A percentile compares a stretch with the other conserved stretches of the same genome.
Conservation (phyloP, 352 stramenopile species). For the Pythium vanterpoolii region DNA sequence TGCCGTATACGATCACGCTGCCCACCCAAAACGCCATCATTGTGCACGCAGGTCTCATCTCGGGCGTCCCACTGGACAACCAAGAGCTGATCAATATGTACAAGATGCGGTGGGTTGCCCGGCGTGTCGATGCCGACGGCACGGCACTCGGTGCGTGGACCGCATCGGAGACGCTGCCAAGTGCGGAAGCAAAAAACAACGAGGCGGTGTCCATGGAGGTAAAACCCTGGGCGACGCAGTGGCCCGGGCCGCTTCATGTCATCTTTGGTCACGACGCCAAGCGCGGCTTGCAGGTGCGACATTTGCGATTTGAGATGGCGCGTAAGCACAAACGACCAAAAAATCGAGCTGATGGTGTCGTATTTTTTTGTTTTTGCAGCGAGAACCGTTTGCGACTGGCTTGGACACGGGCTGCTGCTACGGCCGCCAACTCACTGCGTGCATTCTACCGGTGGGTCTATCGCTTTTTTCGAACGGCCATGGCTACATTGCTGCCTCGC, state of each 20-base stretch:
- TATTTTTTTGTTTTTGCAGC: conserved; percentile 28
- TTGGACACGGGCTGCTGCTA: conserved; percentile 92
- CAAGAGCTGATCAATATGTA: conserved; percentile 89
- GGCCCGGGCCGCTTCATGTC: conserved; percentile 72
- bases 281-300: conserved; percentile 67
- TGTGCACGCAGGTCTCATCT: conserved; percentile 73
- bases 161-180: conserved; percentile 29
- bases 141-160: conserved; percentile 9
- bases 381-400: conserved; percentile 86
- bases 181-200: conserved; percentile 14
- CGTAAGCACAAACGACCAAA: too few relatives aligned
- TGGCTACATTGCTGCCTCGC: background rate
- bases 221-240: conserved; percentile 74
- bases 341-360: background rate
- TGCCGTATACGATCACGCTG: conserved; percentile 75
- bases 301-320: background rate
- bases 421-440: conserved; percentile 79
- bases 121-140: background rate
- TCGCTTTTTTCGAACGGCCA: background rate
- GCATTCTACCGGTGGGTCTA: conserved; percentile 74
- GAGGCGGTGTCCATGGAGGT: conserved; percentile 35
- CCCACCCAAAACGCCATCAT: conserved; percentile 55
- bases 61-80: conserved; percentile 57
- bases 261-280: conserved; percentile 92
- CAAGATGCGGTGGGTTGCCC: conserved; percentile 85